Conservation (phyloP, 345 rosid genomes). For the Boechera divaricarpa region DNA sequence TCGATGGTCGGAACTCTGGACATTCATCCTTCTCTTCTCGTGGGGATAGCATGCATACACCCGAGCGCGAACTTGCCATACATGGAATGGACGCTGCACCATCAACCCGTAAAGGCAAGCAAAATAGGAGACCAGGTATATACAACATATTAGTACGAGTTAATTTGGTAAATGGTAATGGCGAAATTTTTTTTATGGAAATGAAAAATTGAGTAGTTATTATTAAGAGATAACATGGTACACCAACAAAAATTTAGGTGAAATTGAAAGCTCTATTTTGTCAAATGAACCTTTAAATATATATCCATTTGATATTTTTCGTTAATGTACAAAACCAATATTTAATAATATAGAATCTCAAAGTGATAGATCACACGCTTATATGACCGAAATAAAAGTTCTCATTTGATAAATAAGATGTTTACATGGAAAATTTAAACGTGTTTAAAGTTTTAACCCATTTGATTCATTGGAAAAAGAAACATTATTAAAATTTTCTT, state of each 20-base stretch:
- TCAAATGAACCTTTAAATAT: not conserved
- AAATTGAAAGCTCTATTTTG: not conserved
- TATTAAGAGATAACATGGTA: not conserved
- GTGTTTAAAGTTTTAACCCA: too few relatives aligned
- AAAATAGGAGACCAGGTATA: slow-evolving; percentile 22
- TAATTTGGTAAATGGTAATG: not conserved
- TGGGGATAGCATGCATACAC: slow-evolving; percentile 42
- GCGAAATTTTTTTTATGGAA: too few relatives aligned
- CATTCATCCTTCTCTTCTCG: slow-evolving; percentile 47
- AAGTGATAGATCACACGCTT: too few relatives aligned
- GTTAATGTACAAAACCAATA: too few relatives aligned
- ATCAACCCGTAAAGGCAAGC: slow-evolving; percentile 30
- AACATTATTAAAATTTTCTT: too few relatives aligned
- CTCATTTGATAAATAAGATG: too few relatives aligned
- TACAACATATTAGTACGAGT: not conserved
- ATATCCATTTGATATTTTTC: not conserved
- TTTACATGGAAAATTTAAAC: too few relatives aligned
- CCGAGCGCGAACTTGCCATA: slow-evolving; percentile 31
- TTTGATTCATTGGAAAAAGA: too few relatives aligned
- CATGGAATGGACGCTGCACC: not conserved
- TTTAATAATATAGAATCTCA: too few relatives aligned
- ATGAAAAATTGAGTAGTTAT: not conserved
- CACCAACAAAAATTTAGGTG: not conserved
- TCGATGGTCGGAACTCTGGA: slow-evolving; percentile 53
- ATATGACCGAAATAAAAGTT: too few relatives aligned